Evolutionary conservation across 2,329 filamentous ascomycete genomes (phyloP).

Genomic region (Fusarium begoniae): DNA sequence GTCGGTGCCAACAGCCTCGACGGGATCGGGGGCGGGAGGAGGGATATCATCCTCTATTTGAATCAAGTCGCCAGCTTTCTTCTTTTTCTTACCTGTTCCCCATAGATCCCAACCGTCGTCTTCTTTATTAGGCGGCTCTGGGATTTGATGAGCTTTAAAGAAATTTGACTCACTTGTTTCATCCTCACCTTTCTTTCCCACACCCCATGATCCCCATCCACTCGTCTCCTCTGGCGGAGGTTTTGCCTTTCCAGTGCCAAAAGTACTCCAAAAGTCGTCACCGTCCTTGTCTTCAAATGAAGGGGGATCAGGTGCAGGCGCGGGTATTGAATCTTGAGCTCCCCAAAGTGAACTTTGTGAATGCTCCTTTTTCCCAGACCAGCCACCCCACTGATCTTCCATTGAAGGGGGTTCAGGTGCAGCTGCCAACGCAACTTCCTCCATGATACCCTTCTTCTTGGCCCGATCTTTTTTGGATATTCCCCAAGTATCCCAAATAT

Average conservation of each 20-base stretch:
- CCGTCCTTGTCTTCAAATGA: constrained; percentile 27
- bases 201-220: constrained; percentile 39
- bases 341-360: constrained; percentile 42
- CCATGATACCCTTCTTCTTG: constrained; percentile 46
- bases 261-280: constrained; percentile 42
- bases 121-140: constrained; percentile 22
- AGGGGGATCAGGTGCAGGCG: constrained; percentile 37
- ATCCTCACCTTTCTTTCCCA: constrained; percentile 39
- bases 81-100: constrained; percentile 51
- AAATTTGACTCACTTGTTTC: constrained; percentile 27
- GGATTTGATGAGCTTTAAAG: constrained; percentile 13
- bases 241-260: constrained; percentile 39
- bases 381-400: constrained; percentile 43
- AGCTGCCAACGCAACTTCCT: constrained; percentile 25
- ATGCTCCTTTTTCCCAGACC: constrained; percentile 45
- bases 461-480: constrained; percentile 46
- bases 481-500: constrained; percentile 47
- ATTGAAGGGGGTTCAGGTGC: constrained; percentile 39
- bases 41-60: constrained; percentile 48
- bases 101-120: constrained; percentile 43
- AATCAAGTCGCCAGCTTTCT: constrained; percentile 48
- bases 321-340: constrained; percentile 31
- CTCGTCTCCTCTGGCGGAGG: constrained; percentile 24
- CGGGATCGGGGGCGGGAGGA: constrained; percentile 43
- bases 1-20: constrained; percentile 52